A percentile compares a stretch with the other conserved stretches of the same genome.
These are phyloP conservation scores for Neurospora sp. DNA, from an alignment of 495 filamentous ascomycete species.

Conservation along the genomic window DNA sequence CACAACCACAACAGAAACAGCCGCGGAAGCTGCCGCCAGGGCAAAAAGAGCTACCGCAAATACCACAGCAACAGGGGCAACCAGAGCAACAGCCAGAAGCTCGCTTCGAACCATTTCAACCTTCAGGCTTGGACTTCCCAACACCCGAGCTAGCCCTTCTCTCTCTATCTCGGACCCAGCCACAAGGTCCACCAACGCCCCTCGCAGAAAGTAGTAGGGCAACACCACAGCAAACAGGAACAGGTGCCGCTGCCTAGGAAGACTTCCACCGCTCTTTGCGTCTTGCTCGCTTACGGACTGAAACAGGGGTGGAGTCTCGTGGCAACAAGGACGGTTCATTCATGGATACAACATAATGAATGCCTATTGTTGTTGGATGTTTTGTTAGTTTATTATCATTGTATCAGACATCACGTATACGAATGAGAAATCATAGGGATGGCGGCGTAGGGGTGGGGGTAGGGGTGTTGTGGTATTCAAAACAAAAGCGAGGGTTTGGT, in stretches of 20 bases:
- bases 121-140: neutral
- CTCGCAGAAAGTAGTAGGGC: neutral
- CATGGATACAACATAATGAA: neutral
- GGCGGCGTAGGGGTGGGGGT: neutral
- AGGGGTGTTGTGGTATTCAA: neutral
- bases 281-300: neutral
- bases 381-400: neutral
- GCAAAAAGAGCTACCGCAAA: neutral
- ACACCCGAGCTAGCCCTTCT: neutral
- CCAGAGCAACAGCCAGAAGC: neutral
- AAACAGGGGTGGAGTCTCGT: neutral
- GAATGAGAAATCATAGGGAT: neutral
- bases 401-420: neutral
- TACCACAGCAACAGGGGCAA: neutral
- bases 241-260: neutral
- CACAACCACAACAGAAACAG: neutral
- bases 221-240: neutral
- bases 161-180: neutral
- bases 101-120: neutral
- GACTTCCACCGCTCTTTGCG: neutral
- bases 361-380: neutral
- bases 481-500: neutral
- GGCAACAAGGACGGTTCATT: neutral
- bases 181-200: neutral
- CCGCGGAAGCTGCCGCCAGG: neutral